Evolutionary conservation across 2,329 filamentous ascomycete species (phyloP), one percentile per base, ranked within the genome.

Genomic region (Epichloe baconii): DNA sequence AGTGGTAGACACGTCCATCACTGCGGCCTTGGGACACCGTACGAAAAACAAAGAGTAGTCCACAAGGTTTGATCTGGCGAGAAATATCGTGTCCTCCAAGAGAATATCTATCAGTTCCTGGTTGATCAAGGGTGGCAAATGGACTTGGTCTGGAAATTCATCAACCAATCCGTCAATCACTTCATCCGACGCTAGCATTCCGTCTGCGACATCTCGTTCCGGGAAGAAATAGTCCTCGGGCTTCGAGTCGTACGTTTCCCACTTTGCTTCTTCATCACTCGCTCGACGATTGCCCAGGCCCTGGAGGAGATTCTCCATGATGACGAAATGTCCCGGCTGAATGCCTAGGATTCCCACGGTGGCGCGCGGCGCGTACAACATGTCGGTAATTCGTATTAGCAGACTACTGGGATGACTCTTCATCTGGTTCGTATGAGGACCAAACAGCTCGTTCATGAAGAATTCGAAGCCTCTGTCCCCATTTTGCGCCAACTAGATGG

Each of bases 241-340:
- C 60, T 89, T 89, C 47, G 88, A 74, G 54, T 88, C 85, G 65
- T 82, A 88, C 1, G 78, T 80, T 61, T 88, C 80, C 84, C 84
- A 88, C 21, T 37, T 19, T 17, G 47, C 47, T 44, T 70, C 62
- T 51, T 68, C 61, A 44, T 65, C 62, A 10, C 61, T 60, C 50
- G 71, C 68, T 12, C 69, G 65, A 14, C 71, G 69, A 55, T 48
- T n/a, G 11, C 41, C 46, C 35, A 79, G 74, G 2, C 83, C 84
- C 54, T 77, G 79, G 23, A 87, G 68, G 2, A 86, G 71, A 60
- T 88, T 88, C 63, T 88, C 85, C 85, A 88, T 88, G 59, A 88
- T 73, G 53, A 88, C 84, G 60, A 88, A 84, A 56, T 87, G 83
- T 1, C 78, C 79, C 0, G 85, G 84, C 0, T 82, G 78, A 1